Conservation (phyloP, 2,329 filamentous ascomycete genomes). For the Pestalotiopsis sp. region DNA sequence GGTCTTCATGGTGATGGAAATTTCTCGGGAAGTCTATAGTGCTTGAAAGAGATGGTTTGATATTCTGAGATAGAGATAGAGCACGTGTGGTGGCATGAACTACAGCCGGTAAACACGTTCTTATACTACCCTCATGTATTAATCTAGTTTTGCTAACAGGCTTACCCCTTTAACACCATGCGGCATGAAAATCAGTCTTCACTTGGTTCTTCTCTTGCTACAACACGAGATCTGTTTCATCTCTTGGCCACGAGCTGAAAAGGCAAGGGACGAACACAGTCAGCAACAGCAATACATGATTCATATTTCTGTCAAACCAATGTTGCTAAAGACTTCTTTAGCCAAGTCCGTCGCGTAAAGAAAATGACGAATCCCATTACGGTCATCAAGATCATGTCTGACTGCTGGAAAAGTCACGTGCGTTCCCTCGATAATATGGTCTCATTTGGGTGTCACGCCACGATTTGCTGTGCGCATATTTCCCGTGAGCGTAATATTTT, state of each 20-base stretch:
- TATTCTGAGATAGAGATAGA: no score
- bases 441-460: background rate
- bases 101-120: background rate
- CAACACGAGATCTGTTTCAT: background rate
- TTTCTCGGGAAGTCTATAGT: background rate
- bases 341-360: background rate
- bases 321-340: background rate
- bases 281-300: background rate
- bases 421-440: background rate
- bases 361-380: background rate
- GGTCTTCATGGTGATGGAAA: background rate
- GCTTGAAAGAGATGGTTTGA: no score
- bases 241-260: background rate
- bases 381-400: background rate
- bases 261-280: background rate
- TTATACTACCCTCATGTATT: background rate
- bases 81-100: background rate
- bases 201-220: background rate
- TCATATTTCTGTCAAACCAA: background rate
- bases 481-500: no score
- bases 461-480: no score
- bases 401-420: background rate
- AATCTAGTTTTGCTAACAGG: no score
- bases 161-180: background rate
- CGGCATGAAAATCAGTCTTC: background rate